These are phyloP conservation scores for Ordospora pajunii DNA, from an alignment of 371 early-diverging fungal species.

Conservation along the genomic window DNA sequence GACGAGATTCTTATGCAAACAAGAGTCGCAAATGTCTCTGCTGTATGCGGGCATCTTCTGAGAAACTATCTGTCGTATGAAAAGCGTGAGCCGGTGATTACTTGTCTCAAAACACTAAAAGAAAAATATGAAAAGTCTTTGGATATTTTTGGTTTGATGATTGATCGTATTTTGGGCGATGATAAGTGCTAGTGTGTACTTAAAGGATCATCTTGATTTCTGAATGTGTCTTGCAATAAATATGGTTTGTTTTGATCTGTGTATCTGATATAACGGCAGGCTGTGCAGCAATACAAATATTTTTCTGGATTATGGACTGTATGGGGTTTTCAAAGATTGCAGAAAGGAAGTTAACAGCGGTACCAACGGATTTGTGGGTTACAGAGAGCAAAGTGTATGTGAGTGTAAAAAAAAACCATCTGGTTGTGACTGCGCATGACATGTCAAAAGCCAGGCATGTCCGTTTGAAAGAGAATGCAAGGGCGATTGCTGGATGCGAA, in stretches of 20 bases:
- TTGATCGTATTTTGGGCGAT: neutral
- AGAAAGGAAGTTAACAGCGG: neutral
- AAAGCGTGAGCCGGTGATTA: neutral
- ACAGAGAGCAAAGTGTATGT: neutral
- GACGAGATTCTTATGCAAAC: neutral
- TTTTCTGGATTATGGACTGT: no score
- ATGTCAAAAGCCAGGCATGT: neutral
- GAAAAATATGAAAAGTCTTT: neutral
- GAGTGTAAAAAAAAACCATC: neutral
- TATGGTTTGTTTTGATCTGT: neutral
- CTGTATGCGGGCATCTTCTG: neutral
- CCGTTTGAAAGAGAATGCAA: neutral
- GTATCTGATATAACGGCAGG: neutral
- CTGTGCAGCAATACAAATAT: no score
- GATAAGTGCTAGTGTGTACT: neutral
- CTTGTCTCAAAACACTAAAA: neutral
- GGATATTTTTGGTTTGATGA: neutral
- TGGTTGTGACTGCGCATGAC: neutral
- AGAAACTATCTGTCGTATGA: neutral
- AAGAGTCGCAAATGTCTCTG: neutral
- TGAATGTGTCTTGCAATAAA: neutral
- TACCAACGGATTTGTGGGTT: neutral
- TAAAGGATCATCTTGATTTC: neutral
- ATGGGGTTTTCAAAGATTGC: neutral
- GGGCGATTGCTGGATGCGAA: neutral